phyloP scores from a whole-genome alignment of 345 rosid genomes.

The Populus tremula region DNA sequence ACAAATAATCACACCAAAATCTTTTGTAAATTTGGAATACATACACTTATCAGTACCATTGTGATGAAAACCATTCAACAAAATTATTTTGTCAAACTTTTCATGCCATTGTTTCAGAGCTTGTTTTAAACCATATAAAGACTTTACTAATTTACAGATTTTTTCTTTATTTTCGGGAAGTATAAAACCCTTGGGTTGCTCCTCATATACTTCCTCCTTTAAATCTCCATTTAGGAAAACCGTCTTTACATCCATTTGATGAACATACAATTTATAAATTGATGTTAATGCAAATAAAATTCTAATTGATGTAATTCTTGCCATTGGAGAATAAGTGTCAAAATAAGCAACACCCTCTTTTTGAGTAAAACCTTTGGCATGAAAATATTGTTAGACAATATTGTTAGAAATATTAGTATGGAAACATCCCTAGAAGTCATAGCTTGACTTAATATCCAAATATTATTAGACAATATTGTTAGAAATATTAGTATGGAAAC shows the following conservation, averaged over 20 bases:
- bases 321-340: not conserved
- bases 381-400: too few species aligned
- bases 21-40: not conserved
- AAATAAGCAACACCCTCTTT: not conserved
- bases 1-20: too few species aligned
- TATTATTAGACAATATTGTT: too few species aligned
- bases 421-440: not conserved
- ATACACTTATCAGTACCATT: not conserved
- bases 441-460: not conserved
- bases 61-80: not conserved
- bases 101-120: not conserved
- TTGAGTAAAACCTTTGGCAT: not conserved
- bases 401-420: too few species aligned
- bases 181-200: too few species aligned
- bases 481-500: too few species aligned
- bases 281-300: not conserved
- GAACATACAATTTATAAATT: not conserved
- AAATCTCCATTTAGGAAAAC: not conserved
- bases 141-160: too few species aligned
- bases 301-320: not conserved
- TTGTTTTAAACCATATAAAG: not conserved
- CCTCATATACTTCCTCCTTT: too few species aligned
- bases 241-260: conserved; percentile 5
- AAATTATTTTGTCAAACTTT: not conserved
- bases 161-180: too few species aligned